A percentile compares a stretch with the other conserved stretches of the same genome.
phyloP scores from a whole-genome alignment of 768 basidiomycete genomes.

The Amanita muscaria region DNA sequence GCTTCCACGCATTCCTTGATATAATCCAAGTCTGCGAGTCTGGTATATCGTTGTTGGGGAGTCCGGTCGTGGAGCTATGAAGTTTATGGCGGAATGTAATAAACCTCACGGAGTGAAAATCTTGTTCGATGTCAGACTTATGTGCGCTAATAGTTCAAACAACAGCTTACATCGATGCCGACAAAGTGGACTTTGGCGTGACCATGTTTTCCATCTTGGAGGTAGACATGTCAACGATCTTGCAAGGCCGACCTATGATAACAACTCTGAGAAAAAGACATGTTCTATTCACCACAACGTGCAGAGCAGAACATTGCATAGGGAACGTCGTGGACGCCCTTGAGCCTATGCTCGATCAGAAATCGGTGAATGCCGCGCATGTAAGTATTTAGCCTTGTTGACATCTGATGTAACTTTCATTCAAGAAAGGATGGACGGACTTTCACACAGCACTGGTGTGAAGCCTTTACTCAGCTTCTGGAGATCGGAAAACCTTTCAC shows the following conservation, averaged over 20 bases:
- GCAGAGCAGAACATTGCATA: constrained; percentile 95
- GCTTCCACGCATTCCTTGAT: constrained; percentile 80
- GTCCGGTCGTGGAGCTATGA: constrained; percentile 89
- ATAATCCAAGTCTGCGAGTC: constrained; percentile 91
- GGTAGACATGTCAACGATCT: constrained; percentile 98
- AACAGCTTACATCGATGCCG: constrained; percentile 79
- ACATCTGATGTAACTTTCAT: constrained; percentile 13
- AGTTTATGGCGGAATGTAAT: too few species aligned
- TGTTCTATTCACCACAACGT: constrained; percentile 33
- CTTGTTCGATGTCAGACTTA: constrained; percentile 41
- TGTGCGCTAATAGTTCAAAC: too few species aligned
- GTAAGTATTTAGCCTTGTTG: too few species aligned
- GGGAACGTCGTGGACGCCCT: constrained; percentile 76
- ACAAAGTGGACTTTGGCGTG: constrained; percentile 99
- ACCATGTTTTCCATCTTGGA: constrained; percentile 99
- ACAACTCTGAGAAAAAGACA: constrained; percentile 6
- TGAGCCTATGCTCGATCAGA: constrained; percentile 41
- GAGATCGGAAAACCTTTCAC: too few species aligned
- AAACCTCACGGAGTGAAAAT: too few species aligned
- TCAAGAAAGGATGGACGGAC: constrained; percentile 10
- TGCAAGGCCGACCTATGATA: constrained; percentile 78
- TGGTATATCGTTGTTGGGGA: constrained; percentile 89
- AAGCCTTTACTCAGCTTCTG: constrained; percentile 13
- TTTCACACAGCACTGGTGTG: constrained; percentile 13
- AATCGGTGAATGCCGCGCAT: neutral